phyloP scores from a whole-genome alignment of 2,329 filamentous ascomycete species.

The Thelonectria blattea region DNA sequence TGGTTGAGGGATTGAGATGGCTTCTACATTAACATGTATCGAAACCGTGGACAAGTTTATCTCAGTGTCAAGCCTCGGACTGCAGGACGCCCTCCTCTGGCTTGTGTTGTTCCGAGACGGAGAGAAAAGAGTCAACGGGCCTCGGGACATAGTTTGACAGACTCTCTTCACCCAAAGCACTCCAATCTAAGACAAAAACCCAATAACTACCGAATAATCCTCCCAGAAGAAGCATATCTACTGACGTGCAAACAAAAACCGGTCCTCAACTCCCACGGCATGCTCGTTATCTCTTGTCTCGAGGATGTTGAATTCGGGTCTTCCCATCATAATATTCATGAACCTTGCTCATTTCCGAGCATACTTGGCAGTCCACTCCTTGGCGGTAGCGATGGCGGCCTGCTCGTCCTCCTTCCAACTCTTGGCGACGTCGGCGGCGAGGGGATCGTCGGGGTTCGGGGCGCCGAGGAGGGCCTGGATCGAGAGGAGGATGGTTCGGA shows the following conservation, averaged over 20 bases:
- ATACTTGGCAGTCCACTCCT: constrained; percentile 88
- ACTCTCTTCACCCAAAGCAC: constrained; percentile 14
- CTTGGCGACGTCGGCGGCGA: constrained; percentile 96
- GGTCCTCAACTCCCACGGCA: constrained; percentile 18
- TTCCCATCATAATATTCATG: constrained; percentile 10
- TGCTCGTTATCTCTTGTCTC: constrained; percentile 19
- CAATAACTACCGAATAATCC: constrained; percentile 22
- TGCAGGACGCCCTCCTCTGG: not conserved
- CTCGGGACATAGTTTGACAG: not conserved
- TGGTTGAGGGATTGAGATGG: constrained; percentile 52
- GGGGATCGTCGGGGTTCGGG: constrained; percentile 97
- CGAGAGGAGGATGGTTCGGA: constrained; percentile 96
- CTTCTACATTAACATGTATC: constrained; percentile 31
- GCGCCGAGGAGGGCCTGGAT: constrained; percentile 96
- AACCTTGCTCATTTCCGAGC: constrained; percentile 59
- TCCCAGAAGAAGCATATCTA: constrained; percentile 19
- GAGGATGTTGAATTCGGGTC: constrained; percentile 18
- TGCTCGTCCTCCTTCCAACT: constrained; percentile 97
- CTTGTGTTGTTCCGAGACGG: too few species aligned
- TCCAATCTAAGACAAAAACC: constrained; percentile 24
- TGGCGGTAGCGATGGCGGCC: constrained; percentile 89
- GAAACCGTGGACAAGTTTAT: too few species aligned
- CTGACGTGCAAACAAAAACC: constrained; percentile 18
- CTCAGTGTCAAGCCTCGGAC: too few species aligned
- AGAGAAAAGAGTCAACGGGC: not conserved